Evolutionary conservation across 2,329 filamentous ascomycete species (phyloP).

Genomic region (Phialocephala sp.): DNA sequence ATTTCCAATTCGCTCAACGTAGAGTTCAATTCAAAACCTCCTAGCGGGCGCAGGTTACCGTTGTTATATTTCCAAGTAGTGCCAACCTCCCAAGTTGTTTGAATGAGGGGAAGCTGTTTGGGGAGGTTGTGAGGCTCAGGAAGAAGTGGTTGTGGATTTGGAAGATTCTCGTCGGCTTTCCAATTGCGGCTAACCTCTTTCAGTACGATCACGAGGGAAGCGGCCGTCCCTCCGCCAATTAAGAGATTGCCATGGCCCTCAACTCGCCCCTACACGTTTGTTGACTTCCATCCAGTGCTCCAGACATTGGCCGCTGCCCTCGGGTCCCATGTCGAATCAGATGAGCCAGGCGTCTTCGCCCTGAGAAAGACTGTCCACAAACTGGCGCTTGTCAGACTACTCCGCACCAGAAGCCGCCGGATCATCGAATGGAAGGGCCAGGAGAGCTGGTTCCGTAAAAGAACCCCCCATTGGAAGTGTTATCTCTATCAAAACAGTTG

Average conservation of each 20-base stretch:
- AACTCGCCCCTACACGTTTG: too few relatives aligned
- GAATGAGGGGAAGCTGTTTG: constrained; percentile 7
- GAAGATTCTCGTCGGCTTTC: constrained; percentile 13
- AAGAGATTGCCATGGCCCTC: neutral
- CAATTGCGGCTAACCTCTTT: neutral
- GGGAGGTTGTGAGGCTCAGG: constrained; percentile 26
- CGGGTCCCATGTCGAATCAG: too few relatives aligned
- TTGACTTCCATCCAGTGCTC: too few relatives aligned
- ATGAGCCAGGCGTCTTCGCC: too few relatives aligned
- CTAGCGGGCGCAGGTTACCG: neutral
- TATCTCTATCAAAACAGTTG: neutral
- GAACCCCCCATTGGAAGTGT: neutral
- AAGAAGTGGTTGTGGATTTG: neutral
- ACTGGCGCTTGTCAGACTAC: too few relatives aligned
- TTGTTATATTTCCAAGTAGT: constrained; percentile 7
- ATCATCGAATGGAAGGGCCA: too few relatives aligned
- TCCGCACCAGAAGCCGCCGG: too few relatives aligned
- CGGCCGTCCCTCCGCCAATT: too few relatives aligned
- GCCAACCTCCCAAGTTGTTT: constrained; percentile 19
- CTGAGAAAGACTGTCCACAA: too few relatives aligned
- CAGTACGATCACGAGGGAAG: neutral
- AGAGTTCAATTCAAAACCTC: constrained; percentile 7
- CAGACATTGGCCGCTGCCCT: too few relatives aligned
- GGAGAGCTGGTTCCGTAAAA: too few relatives aligned
- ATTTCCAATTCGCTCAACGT: neutral